Conservation (phyloP, 1,284 basidiomycete species). For the Irpex rosettiformis region DNA sequence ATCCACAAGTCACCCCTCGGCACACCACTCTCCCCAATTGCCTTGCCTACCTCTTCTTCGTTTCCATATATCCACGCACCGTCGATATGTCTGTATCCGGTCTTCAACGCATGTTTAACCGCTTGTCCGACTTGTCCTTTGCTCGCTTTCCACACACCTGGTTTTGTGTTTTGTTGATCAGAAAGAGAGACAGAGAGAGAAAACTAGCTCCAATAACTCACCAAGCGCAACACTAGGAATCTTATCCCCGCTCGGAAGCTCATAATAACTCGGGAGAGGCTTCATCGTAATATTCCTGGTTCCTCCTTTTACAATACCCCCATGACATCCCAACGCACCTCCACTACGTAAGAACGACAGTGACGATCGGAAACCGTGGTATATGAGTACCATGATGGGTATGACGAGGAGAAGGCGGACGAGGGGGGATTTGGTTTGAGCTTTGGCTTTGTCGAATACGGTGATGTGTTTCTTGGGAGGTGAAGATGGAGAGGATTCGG, state of each 20-base stretch:
- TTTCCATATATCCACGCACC: slow-evolving; percentile 71
- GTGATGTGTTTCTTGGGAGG: background rate
- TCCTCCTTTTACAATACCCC: background rate
- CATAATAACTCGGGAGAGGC: slow-evolving; percentile 45
- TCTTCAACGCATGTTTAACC: slow-evolving; percentile 54
- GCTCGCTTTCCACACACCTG: slow-evolving; percentile 62
- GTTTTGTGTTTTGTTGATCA: background rate
- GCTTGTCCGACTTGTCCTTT: slow-evolving; percentile 54
- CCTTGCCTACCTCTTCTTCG: slow-evolving; percentile 48
- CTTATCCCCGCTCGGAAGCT: slow-evolving; percentile 55
- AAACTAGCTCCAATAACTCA: slow-evolving; percentile 28
- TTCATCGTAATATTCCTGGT: slow-evolving; percentile 17
- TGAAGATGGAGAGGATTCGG: background rate
- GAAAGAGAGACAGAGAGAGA: background rate
- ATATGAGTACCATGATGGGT: slow-evolving; percentile 23
- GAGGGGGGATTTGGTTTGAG: slow-evolving; percentile 17
- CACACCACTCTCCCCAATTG: slow-evolving; percentile 37
- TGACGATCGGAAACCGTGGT: slow-evolving; percentile 14
- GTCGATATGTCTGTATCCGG: slow-evolving; percentile 76
- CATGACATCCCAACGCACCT: slow-evolving; percentile 8
- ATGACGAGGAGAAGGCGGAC: slow-evolving; percentile 20
- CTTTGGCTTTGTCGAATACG: background rate
- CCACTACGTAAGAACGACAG: slow-evolving; percentile 4
- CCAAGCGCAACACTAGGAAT: slow-evolving; percentile 63
- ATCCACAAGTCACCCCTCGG: slow-evolving; percentile 44